Conservation (phyloP, 306 rosid species). For the Hylodesmum podocarpum region DNA sequence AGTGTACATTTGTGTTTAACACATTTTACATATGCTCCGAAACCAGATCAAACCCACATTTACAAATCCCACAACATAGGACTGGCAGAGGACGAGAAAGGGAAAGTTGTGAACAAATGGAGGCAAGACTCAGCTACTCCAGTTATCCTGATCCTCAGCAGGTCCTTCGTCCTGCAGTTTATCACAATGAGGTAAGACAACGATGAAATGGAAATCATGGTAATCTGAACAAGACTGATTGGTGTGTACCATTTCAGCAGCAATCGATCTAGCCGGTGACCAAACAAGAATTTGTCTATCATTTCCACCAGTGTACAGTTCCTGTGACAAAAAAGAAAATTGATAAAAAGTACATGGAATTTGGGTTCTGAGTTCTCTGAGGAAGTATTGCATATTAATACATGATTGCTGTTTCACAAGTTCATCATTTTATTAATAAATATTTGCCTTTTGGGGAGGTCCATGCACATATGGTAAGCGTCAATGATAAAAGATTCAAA, state of each 20-base stretch:
- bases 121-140: slow-evolving; percentile 64
- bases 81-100: not conserved
- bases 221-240: slow-evolving; percentile 9
- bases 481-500: not conserved
- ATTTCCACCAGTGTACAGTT: slow-evolving; percentile 87
- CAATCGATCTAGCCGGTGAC: slow-evolving; percentile 62
- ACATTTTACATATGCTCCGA: slow-evolving; percentile 14
- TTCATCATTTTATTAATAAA: not conserved
- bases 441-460: not conserved
- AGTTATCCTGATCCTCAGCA: slow-evolving; percentile 65
- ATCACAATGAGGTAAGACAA: slow-evolving; percentile 39
- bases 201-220: not conserved
- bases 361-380: not conserved
- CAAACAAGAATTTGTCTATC: slow-evolving; percentile 92
- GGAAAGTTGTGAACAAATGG: not conserved
- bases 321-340: slow-evolving; percentile 47
- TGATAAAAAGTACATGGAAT: not conserved
- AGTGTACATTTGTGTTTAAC: slow-evolving; percentile 19
- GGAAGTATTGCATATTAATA: not conserved
- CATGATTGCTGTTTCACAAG: not conserved
- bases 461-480: not conserved
- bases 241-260: slow-evolving; percentile 53
- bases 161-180: slow-evolving; percentile 61
- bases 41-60: slow-evolving; percentile 19
- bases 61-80: slow-evolving; percentile 28